These are phyloP conservation scores for Stenogyne calaminthoides DNA, from an alignment of 305 asterid species.

Conservation along the genomic window DNA sequence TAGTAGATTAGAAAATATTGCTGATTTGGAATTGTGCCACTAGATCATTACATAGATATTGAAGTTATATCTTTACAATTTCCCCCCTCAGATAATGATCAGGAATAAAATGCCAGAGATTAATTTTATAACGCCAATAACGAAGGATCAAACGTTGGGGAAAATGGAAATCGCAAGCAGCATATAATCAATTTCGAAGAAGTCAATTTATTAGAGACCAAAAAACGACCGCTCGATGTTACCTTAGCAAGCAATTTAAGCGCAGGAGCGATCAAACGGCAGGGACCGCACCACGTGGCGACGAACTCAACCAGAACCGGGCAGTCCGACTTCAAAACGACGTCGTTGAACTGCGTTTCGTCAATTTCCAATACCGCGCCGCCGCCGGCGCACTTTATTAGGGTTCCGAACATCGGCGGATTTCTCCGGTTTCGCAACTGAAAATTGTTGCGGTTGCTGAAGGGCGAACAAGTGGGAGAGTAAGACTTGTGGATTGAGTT, in stretches of 20 bases:
- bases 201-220: not conserved
- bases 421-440: slow-evolving; percentile 33
- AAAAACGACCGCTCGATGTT: not conserved
- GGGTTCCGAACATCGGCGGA: slow-evolving; percentile 24
- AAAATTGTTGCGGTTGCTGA: slow-evolving; percentile 21
- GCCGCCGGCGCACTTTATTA: slow-evolving; percentile 42
- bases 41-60: not conserved
- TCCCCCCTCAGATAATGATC: not conserved
- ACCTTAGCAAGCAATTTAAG: slow-evolving; percentile 78
- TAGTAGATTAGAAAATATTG: not conserved
- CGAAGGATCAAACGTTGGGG: not conserved
- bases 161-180: not conserved
- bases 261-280: slow-evolving; percentile 85
- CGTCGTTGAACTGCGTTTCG: slow-evolving; percentile 59
- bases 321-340: slow-evolving; percentile 72
- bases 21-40: not conserved
- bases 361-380: slow-evolving; percentile 50
- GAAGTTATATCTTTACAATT: not conserved
- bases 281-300: slow-evolving; percentile 95
- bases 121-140: not conserved
- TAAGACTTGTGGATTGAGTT: slow-evolving; percentile 3
- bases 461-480: slow-evolving; percentile 17
- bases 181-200: not conserved
- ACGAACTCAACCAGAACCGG: slow-evolving; percentile 94
- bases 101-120: not conserved